phyloP scores from a whole-genome alignment of 768 basidiomycete species.

The Coprinopsis marcescibilis region DNA sequence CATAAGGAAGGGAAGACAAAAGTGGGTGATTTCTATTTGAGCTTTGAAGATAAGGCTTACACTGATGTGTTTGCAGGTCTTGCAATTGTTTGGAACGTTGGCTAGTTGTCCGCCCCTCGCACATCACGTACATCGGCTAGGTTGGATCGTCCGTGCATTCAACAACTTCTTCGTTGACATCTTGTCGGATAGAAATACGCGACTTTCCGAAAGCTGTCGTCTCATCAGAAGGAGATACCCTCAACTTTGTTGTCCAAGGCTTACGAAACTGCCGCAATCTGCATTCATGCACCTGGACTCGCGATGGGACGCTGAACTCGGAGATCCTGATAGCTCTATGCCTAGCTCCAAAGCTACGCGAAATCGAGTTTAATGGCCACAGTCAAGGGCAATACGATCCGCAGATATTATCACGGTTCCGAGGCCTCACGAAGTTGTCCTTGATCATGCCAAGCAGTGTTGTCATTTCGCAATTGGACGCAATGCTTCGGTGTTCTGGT shows the following conservation, averaged over 20 bases:
- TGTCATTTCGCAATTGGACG: conserved; percentile 43
- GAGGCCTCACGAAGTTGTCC: conserved; percentile 47
- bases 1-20: conserved; percentile 58
- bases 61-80: conserved; percentile 39
- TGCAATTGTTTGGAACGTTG: conserved; percentile 58
- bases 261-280: conserved; percentile 60
- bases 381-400: conserved; percentile 53
- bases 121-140: conserved; percentile 48
- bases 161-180: too few species aligned
- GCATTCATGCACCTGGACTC: conserved; percentile 68
- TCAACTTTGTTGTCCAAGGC: conserved; percentile 39
- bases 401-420: conserved; percentile 41
- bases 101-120: conserved; percentile 51
- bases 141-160: conserved; percentile 28
- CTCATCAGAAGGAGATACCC: conserved; percentile 26
- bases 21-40: conserved; percentile 27
- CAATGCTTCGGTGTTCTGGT: conserved; percentile 45
- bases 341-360: conserved; percentile 35
- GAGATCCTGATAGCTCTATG: conserved; percentile 50
- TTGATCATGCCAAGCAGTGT: conserved; percentile 68
- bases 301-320: conserved; percentile 66
- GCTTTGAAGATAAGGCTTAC: not conserved
- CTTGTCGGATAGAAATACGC: conserved; percentile 67
- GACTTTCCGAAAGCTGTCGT: conserved; percentile 59
- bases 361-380: conserved; percentile 71